Base-by-base conservation (phyloP, 2,329 filamentous ascomycete species). In the Hyphodiscus sp. region DNA sequence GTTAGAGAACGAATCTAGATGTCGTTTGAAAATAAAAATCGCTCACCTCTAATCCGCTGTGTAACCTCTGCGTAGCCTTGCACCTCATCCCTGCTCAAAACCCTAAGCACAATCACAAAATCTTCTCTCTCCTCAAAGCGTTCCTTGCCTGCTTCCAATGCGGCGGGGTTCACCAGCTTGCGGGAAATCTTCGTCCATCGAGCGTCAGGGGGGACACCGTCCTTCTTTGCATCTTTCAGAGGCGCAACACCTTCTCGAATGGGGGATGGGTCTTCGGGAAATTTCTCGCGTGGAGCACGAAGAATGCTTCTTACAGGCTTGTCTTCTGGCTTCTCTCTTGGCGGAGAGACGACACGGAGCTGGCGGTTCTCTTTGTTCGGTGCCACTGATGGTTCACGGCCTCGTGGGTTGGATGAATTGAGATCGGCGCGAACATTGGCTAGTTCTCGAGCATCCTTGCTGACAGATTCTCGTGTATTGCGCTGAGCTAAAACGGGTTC, bases 171-270 rank as follows among this genome's bases (percentile, higher is more conserved):
- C 63, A 97, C 91, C 52, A 95, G 79, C 61, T 86, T 84, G 53
- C 91, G 83, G 67, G 87, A 89, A 66, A 97, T 91, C 73, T 94
- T 95, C 46, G 91, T 96, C 91, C 91, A 96, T 51, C 90, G 82
- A 33, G 91, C 91, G 53, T 87, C 88, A 0, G 84, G 72, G 0
- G 87, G 87, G 30, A 90, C 88, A 41, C 89, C 86, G 57, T 85
- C 83, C 67, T 83, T 84, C 69, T 86, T 84, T 47, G 89, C 85
- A 67, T 95, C 90, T 71, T 95, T 96, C 66, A 95, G 81, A n/a
- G 91, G 91, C 1, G 91, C 91, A 7, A 96, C 92, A 16, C 91
- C 92, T 69, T 96, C 92, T 19, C 91, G 82, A 38, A 95, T 78
- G 0, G 89, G 86, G 60, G 91, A 86, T 0, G 83, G 81, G 57